phyloP scores from a whole-genome alignment of 140 eudicot genomes.

The Anethum foeniculum region DNA sequence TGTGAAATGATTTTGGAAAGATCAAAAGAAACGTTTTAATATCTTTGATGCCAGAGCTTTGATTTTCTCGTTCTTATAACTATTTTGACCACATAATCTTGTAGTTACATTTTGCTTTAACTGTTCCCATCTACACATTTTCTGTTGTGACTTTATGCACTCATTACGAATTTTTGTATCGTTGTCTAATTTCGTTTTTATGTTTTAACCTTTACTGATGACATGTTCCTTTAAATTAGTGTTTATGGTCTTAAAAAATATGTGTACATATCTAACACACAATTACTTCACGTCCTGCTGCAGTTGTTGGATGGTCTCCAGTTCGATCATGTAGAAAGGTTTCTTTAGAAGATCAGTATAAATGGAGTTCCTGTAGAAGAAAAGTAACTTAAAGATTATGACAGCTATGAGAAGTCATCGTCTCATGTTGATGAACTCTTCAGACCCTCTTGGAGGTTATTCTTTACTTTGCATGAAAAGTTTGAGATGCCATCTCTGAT shows the following conservation, averaged over 20 bases:
- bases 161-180: too few species aligned
- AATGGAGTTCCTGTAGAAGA: too few species aligned
- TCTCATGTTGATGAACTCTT: constrained; percentile 78
- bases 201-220: neutral
- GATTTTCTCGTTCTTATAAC: too few species aligned
- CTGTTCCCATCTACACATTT: too few species aligned
- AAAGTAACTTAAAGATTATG: constrained; percentile 52
- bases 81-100: too few species aligned
- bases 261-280: constrained; percentile 18
- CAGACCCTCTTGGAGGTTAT: constrained; percentile 83
- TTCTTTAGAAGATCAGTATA: constrained; percentile 61
- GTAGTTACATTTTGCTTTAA: too few species aligned
- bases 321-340: constrained; percentile 58
- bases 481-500: neutral
- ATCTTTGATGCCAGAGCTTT: too few species aligned
- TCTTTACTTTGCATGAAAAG: neutral
- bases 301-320: constrained; percentile 93
- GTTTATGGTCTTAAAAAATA: neutral
- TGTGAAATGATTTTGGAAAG: too few species aligned
- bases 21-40: too few species aligned
- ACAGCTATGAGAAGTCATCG: constrained; percentile 63
- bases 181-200: neutral
- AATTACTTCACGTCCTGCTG: constrained; percentile 55
- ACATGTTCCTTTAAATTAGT: neutral
- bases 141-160: too few species aligned